Evolutionary conservation across 2,329 filamentous ascomycete species (phyloP).

Genomic region (Nigrospora oryzae): DNA sequence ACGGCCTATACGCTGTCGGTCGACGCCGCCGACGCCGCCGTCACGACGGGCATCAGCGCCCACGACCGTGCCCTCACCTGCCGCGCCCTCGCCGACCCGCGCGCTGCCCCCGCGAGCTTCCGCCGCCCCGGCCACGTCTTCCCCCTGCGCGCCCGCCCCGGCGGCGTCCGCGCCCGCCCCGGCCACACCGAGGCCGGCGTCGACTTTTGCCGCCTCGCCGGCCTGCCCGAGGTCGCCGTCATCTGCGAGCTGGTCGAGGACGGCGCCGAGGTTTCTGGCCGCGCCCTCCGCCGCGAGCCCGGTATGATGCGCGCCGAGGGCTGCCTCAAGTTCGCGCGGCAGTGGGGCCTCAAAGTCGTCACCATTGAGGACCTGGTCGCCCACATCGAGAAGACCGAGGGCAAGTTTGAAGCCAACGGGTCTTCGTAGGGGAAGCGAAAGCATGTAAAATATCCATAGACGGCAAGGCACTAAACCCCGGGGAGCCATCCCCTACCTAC

Average conservation of each 20-base stretch:
- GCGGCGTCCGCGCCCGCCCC: constrained; percentile 69
- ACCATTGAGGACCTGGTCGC: constrained; percentile 86
- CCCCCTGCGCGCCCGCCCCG: constrained; percentile 68
- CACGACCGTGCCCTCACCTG: constrained; percentile 80
- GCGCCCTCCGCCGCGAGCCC: constrained; percentile 55
- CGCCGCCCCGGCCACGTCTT: constrained; percentile 84
- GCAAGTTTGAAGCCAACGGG: constrained; percentile 43
- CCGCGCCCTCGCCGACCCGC: constrained; percentile 63
- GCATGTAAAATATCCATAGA: too few relatives aligned
- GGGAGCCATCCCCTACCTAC: too few relatives aligned
- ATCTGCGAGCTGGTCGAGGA: constrained; percentile 92
- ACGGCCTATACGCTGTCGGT: constrained; percentile 92
- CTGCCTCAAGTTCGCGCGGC: constrained; percentile 79
- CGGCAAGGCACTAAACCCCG: too few relatives aligned
- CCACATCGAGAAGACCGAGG: constrained; percentile 71
- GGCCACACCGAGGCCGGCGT: constrained; percentile 93
- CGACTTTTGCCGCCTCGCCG: constrained; percentile 80
- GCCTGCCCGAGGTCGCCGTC: constrained; percentile 67
- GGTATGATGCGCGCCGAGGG: constrained; percentile 90
- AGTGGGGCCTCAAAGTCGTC: constrained; percentile 85
- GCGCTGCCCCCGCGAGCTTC: constrained; percentile 51
- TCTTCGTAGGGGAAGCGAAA: constrained; percentile 4
- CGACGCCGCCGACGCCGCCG: constrained; percentile 63
- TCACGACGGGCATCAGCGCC: constrained; percentile 86
- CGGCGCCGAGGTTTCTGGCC: constrained; percentile 62